These are phyloP conservation scores for Ceratocystiopsis minuta DNA, from an alignment of 2,329 filamentous ascomycete species.

Conservation along the genomic window DNA sequence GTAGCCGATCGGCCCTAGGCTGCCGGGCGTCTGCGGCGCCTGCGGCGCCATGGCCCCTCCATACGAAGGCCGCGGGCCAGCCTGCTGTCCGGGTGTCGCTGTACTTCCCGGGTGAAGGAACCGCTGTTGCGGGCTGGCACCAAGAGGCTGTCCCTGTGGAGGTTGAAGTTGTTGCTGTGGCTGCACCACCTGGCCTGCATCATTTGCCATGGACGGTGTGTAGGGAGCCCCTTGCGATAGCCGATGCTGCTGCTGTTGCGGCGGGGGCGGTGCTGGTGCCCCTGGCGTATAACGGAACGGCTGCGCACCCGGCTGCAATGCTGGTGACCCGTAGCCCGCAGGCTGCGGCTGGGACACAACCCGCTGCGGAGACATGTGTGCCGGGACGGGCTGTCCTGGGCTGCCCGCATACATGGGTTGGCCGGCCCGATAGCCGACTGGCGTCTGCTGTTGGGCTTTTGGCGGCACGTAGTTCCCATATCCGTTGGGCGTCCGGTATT, in stretches of 20 bases:
- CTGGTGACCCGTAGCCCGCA: slow-evolving; percentile 20
- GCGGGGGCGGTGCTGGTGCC: slow-evolving; percentile 16
- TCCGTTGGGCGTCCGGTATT: slow-evolving; percentile 29
- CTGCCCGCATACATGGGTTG: background rate
- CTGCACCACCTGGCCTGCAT: slow-evolving; percentile 17
- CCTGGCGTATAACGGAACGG: slow-evolving; percentile 19
- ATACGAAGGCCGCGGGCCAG: slow-evolving; percentile 10
- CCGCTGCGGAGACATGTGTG: slow-evolving; percentile 7
- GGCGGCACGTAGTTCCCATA: slow-evolving; percentile 30
- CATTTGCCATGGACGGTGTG: too few species aligned
- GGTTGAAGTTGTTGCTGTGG: slow-evolving; percentile 7
- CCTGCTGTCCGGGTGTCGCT: slow-evolving; percentile 9
- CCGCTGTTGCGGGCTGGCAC: slow-evolving; percentile 20
- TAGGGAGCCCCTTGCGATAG: slow-evolving; percentile 6
- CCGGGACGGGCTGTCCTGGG: background rate
- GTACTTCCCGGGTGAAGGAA: slow-evolving; percentile 1
- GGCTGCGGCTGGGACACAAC: slow-evolving; percentile 15
- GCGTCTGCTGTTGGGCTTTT: slow-evolving; percentile 15
- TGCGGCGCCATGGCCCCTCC: slow-evolving; percentile 10
- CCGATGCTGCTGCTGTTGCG: slow-evolving; percentile 15
- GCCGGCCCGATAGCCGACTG: slow-evolving; percentile 6
- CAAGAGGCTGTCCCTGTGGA: too few species aligned
- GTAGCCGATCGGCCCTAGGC: slow-evolving; percentile 24
- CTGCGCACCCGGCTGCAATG: slow-evolving; percentile 20
- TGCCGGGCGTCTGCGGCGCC: slow-evolving; percentile 8